These are phyloP conservation scores for Helminthosporium solani DNA, from an alignment of 2,329 filamentous ascomycete genomes.

Conservation along the genomic window DNA sequence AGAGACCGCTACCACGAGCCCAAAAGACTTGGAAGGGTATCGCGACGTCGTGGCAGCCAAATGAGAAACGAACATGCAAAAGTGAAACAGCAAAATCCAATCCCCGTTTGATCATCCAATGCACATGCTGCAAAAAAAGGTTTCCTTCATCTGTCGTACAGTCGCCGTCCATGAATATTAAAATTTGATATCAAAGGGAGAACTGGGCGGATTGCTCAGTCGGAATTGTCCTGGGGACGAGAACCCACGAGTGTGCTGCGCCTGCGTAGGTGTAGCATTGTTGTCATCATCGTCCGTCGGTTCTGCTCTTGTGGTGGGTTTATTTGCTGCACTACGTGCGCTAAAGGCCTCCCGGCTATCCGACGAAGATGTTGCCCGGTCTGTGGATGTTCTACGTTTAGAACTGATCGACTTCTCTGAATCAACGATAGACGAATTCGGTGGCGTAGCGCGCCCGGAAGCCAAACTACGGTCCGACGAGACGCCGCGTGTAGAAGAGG, in stretches of 20 bases:
- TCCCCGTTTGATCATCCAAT: constrained; percentile 19
- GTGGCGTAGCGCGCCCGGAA: constrained; percentile 34
- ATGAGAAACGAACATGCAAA: constrained; percentile 31
- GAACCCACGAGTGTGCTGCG: constrained; percentile 31
- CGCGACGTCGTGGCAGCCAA: constrained; percentile 34
- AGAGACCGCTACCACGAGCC: constrained; percentile 33
- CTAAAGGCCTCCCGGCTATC: constrained; percentile 32
- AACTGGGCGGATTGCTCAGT: constrained; percentile 38
- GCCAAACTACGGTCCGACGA: constrained; percentile 32
- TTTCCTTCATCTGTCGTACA: background rate
- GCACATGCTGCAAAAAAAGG: constrained; percentile 14
- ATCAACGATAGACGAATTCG: constrained; percentile 23
- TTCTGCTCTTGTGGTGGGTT: constrained; percentile 23
- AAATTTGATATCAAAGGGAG: constrained; percentile 43
- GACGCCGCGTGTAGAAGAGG: constrained; percentile 28
- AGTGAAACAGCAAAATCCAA: constrained; percentile 23
- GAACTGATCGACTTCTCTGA: constrained; percentile 27
- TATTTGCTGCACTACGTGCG: constrained; percentile 23
- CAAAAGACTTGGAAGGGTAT: constrained; percentile 37
- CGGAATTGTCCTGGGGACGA: constrained; percentile 36
- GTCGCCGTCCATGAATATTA: constrained; percentile 17
- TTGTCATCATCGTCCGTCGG: constrained; percentile 30
- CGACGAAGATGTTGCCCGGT: constrained; percentile 31
- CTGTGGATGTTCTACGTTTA: constrained; percentile 26
- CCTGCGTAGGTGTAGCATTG: constrained; percentile 37